Conservation (phyloP, 345 rosid species). For the Schrenkiella parvula region DNA sequence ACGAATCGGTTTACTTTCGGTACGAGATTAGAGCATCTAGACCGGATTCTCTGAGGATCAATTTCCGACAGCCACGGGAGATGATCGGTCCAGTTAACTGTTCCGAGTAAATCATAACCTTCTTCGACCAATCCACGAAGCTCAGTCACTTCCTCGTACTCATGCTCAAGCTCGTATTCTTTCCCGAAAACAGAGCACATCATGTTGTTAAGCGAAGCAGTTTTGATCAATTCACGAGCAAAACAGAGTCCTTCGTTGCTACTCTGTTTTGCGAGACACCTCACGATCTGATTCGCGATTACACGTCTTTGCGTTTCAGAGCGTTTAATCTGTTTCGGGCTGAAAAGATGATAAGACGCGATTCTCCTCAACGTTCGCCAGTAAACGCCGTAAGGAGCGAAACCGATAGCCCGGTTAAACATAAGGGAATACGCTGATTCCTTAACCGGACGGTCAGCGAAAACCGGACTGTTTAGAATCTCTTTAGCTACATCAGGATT, state of each 20-base stretch:
- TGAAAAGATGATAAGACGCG: slow-evolving; percentile 59
- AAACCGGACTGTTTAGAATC: slow-evolving; percentile 58
- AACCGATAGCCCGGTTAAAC: slow-evolving; percentile 77
- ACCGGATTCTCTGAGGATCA: slow-evolving; percentile 65
- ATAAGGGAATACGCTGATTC: slow-evolving; percentile 68
- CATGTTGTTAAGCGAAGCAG: slow-evolving; percentile 69
- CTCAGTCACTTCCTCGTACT: slow-evolving; percentile 40
- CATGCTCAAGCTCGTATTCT: slow-evolving; percentile 39
- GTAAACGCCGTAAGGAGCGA: slow-evolving; percentile 69
- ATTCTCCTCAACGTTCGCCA: slow-evolving; percentile 67
- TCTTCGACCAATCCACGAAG: slow-evolving; percentile 54
- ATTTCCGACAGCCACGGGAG: slow-evolving; percentile 57
- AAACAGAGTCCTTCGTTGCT: slow-evolving; percentile 9
- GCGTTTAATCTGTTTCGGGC: slow-evolving; percentile 53
- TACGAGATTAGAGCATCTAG: slow-evolving; percentile 55
- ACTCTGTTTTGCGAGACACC: slow-evolving; percentile 21
- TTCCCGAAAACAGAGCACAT: slow-evolving; percentile 72
- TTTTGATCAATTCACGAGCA: slow-evolving; percentile 51
- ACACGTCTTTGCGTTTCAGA: slow-evolving; percentile 40
- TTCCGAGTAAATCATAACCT: slow-evolving; percentile 66
- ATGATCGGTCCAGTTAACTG: slow-evolving; percentile 69
- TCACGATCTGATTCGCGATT: slow-evolving; percentile 51
- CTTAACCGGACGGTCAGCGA: slow-evolving; percentile 74
- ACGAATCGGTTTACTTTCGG: slow-evolving; percentile 68
- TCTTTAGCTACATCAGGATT: slow-evolving; percentile 64